phyloP scores from a whole-genome alignment of 1,139 yeast species.

The Diutina mesorugosa region DNA sequence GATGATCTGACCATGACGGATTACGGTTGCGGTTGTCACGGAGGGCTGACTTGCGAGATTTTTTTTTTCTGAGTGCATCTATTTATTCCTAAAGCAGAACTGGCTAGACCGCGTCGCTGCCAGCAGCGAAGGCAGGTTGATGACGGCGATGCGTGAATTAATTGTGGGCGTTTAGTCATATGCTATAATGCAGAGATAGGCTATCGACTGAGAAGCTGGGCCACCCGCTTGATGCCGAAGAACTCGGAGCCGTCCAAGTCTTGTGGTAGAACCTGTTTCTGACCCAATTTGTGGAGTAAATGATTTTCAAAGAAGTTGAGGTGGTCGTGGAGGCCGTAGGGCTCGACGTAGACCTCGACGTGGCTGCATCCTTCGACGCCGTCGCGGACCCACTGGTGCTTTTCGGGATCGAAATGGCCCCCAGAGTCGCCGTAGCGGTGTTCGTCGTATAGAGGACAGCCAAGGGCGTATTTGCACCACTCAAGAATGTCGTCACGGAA shows the following conservation, averaged over 20 bases:
- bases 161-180: background rate
- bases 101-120: background rate
- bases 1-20: background rate
- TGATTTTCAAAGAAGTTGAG: slow-evolving; percentile 21
- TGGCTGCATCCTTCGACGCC: slow-evolving; percentile 7
- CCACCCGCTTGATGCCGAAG: slow-evolving; percentile 6
- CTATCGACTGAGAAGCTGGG: slow-evolving; percentile 4
- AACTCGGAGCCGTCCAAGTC: slow-evolving; percentile 9
- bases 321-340: slow-evolving; percentile 33
- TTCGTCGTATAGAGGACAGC: slow-evolving; percentile 12
- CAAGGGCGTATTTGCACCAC: slow-evolving; percentile 23
- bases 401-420: slow-evolving; percentile 3
- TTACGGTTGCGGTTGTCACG: background rate
- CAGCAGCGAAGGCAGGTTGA: background rate
- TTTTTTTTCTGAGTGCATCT: too few relatives aligned
- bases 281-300: slow-evolving; percentile 3
- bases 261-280: slow-evolving; percentile 3
- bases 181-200: background rate
- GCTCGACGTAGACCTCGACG: slow-evolving; percentile 21
- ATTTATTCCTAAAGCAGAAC: background rate
- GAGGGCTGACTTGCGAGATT: background rate
- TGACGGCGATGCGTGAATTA: background rate
- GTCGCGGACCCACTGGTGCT: slow-evolving; percentile 6
- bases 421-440: slow-evolving; percentile 13
- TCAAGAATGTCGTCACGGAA: slow-evolving; percentile 29